Percentiles rank a stretch among this genome's conserved stretches.
phyloP scores from a whole-genome alignment of 2,329 filamentous ascomycete species.

The Beauveria varroae region DNA sequence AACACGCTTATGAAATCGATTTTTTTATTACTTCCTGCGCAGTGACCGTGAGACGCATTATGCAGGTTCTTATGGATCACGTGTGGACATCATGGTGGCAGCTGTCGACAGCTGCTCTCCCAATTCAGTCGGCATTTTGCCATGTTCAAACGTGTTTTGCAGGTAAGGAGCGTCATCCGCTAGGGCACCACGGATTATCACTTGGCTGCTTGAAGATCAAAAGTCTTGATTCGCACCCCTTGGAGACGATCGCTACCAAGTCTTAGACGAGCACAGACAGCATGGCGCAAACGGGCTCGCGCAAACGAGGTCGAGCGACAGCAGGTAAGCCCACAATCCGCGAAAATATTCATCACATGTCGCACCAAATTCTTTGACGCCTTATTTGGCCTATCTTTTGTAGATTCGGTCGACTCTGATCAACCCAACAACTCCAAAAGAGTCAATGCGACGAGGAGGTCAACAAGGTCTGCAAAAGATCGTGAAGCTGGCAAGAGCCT shows the following conservation, averaged over 20 bases:
- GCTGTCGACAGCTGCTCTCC: background rate
- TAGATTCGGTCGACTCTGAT: background rate
- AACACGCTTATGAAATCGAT: background rate
- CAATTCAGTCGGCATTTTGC: background rate
- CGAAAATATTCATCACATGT: background rate
- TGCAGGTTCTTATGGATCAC: background rate
- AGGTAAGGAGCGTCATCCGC: background rate
- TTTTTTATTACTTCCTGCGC: background rate
- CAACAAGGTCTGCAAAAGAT: background rate
- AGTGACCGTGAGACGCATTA: background rate
- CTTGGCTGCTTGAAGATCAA: background rate
- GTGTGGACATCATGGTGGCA: background rate
- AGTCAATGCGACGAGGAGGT: background rate
- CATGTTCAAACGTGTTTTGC: background rate
- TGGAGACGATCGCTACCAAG: background rate
- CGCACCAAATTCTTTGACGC: too few species aligned
- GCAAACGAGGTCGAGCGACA: slow-evolving; percentile 7
- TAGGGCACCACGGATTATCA: too few species aligned
- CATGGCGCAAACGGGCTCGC: slow-evolving; percentile 7
- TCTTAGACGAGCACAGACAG: background rate
- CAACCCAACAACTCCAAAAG: background rate
- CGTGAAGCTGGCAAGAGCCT: too few species aligned
- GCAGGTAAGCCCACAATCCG: background rate
- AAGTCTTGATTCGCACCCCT: background rate
- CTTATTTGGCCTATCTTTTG: background rate